These are phyloP conservation scores for Pseudogymnoascus sp. DNA, from an alignment of 2,329 filamentous ascomycete species.

Conservation along the genomic window DNA sequence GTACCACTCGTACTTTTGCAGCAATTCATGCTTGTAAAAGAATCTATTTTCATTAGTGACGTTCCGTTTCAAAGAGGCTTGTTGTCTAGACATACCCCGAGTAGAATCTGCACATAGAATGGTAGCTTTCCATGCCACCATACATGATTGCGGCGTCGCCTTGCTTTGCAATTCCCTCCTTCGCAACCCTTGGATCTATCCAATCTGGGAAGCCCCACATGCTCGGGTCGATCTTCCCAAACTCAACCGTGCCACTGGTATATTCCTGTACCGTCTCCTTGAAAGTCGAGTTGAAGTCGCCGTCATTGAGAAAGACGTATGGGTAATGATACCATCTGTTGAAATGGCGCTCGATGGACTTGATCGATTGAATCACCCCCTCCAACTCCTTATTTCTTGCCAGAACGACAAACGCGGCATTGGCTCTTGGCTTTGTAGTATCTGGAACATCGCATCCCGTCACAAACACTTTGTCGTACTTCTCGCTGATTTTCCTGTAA, in stretches of 20 bases:
- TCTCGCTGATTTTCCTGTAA: constrained; percentile 85
- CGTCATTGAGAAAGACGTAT: constrained; percentile 97
- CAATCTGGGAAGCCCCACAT: constrained; percentile 98
- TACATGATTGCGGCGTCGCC: constrained; percentile 99
- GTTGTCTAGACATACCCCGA: constrained; percentile 60
- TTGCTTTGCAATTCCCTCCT: constrained; percentile 93
- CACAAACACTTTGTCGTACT: constrained; percentile 93
- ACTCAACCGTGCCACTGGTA: constrained; percentile 81
- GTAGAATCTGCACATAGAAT: constrained; percentile 99
- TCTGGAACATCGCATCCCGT: constrained; percentile 80
- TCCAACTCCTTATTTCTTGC: constrained; percentile 94
- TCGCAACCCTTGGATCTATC: constrained; percentile 87
- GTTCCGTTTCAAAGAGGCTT: neutral
- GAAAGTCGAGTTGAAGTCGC: constrained; percentile 92
- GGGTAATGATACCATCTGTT: constrained; percentile 98
- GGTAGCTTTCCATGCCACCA: constrained; percentile 95
- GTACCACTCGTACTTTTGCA: constrained; percentile 98
- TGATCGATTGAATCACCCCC: constrained; percentile 91
- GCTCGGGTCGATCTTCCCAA: constrained; percentile 80
- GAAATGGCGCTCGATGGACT: constrained; percentile 97
- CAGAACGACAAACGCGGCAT: constrained; percentile 91
- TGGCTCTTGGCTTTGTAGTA: constrained; percentile 70
- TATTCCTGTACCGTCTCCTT: constrained; percentile 82
- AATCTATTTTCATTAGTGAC: constrained; percentile 45
- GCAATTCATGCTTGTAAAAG: constrained; percentile 93